Percentiles rank a stretch among this genome's conserved stretches.
phyloP scores from a whole-genome alignment of 176 grass and related monocot species.

The Oropetium thomaeum region DNA sequence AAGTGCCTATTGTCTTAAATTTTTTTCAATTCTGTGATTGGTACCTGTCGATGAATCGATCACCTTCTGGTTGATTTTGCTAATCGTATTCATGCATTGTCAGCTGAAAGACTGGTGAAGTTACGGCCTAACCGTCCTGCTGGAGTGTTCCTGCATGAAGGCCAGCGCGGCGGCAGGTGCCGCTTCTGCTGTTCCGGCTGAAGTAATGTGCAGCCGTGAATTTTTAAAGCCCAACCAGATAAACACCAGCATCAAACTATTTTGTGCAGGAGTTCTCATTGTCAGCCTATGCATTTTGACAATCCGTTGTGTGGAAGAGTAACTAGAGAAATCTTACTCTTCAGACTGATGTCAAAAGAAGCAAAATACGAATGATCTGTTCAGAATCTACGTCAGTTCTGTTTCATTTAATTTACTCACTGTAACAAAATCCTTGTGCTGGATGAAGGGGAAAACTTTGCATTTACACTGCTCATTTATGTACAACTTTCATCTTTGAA shows the following conservation, averaged over 20 bases:
- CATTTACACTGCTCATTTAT: neutral
- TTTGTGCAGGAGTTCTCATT: neutral
- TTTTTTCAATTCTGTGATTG: neutral
- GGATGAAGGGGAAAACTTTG: neutral
- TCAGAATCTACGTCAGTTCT: neutral
- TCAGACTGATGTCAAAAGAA: neutral
- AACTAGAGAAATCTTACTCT: neutral
- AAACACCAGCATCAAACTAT: neutral
- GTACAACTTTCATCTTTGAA: neutral
- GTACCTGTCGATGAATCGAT: neutral
- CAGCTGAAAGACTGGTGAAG: conserved; percentile 59
- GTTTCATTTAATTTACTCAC: neutral
- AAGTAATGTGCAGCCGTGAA: conserved; percentile 2
- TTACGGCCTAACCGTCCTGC: conserved; percentile 32
- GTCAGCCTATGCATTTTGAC: neutral
- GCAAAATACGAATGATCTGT: neutral
- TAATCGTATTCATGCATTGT: neutral
- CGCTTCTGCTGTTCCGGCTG: conserved; percentile 62
- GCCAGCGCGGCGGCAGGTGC: neutral
- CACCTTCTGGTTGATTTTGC: neutral
- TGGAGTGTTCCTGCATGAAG: conserved; percentile 44
- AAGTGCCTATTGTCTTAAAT: neutral
- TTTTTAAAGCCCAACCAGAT: neutral
- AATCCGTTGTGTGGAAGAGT: neutral
- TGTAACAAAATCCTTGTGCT: neutral